Conservation (phyloP, 1,284 basidiomycete genomes). For the Ceratobasidium sp. region DNA sequence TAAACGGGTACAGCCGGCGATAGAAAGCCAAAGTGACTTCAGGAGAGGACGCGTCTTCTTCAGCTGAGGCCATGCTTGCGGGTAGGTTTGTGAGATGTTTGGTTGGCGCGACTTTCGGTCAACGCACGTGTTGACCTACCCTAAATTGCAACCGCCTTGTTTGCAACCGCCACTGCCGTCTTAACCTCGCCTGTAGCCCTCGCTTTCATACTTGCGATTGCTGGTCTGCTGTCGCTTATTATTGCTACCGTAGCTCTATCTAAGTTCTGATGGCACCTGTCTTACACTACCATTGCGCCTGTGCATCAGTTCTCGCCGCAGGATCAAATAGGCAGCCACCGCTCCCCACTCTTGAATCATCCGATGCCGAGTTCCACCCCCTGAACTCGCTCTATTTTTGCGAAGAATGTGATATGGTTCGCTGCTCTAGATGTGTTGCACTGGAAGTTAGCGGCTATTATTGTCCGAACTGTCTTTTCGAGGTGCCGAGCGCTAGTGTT, state of each 20-base stretch:
- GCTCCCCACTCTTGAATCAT: constrained; percentile 57
- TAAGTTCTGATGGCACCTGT: background rate
- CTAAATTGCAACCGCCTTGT: constrained; percentile 7
- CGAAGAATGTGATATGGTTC: constrained; percentile 95
- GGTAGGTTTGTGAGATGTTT: constrained; percentile 1
- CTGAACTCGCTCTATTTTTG: constrained; percentile 94
- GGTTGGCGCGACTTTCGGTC: background rate
- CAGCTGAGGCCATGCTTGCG: constrained; percentile 34
- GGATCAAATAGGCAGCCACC: constrained; percentile 10
- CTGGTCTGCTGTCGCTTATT: background rate
- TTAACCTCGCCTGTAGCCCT: background rate
- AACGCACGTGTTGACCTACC: constrained; percentile 34
- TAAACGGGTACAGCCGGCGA: constrained; percentile 92
- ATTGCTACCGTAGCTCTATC: background rate
- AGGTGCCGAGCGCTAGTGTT: constrained; percentile 96
- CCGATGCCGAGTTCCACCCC: constrained; percentile 80
- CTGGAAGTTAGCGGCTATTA: constrained; percentile 96
- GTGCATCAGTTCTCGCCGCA: background rate
- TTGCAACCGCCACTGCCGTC: background rate
- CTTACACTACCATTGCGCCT: constrained; percentile 32
- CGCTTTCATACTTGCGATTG: background rate
- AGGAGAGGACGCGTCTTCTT: constrained; percentile 59
- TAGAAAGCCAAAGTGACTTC: constrained; percentile 91
- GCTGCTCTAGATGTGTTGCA: constrained; percentile 91
- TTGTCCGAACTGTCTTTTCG: constrained; percentile 99